Evolutionary conservation across 1,139 yeast species (phyloP), one percentile per base, ranked within the genome.

Genomic region (Suhomyces bolitotheri): DNA sequence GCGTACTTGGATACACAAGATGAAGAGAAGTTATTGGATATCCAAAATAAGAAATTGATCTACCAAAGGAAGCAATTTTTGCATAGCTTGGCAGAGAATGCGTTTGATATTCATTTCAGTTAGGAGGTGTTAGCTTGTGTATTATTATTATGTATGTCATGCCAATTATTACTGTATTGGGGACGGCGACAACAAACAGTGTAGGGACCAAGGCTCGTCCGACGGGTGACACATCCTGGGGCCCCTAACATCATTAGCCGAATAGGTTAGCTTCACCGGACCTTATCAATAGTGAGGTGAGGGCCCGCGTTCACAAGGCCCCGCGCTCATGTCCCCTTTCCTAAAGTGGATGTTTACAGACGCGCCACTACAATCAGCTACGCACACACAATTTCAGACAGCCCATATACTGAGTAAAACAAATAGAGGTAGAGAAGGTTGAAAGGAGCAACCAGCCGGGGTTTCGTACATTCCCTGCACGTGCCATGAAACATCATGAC

Each of bases 31-130:
- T 44, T 57, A 31, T 40, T 47, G 25, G 41, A 50, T 19, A 43
- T 51, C 19, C 66, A 63, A 33, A 45, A 51, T 9, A 41, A 45
- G 27, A 39, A 40, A 16, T 46, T 48, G 27, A 54, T 63, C 19
- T 38, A 44, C 5, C 31, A 33, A n/a, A 45, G 70, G 28, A 50
- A 45, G 27, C 40, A 41, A 15, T 60, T 62, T 43, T 53, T 62
- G 36, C 41, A 16, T 10, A 12, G 25, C 9, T 22, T 34, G 10
- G 25, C 22, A 10, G 30, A 34, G 5, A 15, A 11, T 12, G 33
- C 15, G 8, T 29, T 28, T 10, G 30, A 29, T n/a, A 22, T 34
- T 4, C 15, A 21, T 7, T 29, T 34, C 23, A 9, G n/a, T 7
- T 22, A 22, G 24, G 24, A 5, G 5, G 12, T 10, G n/a, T 22